phyloP scores from a whole-genome alignment of 176 grass and related monocot genomes.

The Oryza longistaminata region DNA sequence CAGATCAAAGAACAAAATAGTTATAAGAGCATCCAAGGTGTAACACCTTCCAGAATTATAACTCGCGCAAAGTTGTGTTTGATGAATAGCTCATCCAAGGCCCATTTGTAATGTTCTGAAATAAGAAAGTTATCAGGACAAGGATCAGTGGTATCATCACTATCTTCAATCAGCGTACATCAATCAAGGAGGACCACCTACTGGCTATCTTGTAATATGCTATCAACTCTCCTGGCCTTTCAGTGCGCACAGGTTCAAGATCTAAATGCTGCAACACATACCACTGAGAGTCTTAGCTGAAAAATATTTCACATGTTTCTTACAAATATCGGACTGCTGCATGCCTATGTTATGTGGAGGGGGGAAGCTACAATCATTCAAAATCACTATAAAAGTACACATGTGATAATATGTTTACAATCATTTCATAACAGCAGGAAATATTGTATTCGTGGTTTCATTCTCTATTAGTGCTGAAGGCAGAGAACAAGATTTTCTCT shows the following conservation, averaged over 20 bases:
- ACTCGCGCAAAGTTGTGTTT: slow-evolving; percentile 82
- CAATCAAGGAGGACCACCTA: slow-evolving; percentile 50
- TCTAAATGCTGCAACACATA: slow-evolving; percentile 77
- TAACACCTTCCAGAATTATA: slow-evolving; percentile 93
- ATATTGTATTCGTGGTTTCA: neutral
- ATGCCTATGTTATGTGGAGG: neutral
- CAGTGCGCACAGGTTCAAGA: slow-evolving; percentile 83
- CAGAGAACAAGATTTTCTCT: neutral
- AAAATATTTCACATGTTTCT: neutral
- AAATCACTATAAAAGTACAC: neutral
- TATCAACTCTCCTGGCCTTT: slow-evolving; percentile 85
- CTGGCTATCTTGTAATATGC: slow-evolving; percentile 99
- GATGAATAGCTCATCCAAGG: slow-evolving; percentile 86
- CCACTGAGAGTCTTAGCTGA: neutral
- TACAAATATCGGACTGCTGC: slow-evolving; percentile 10
- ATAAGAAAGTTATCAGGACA: slow-evolving; percentile 38
- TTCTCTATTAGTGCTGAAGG: neutral
- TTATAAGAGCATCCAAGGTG: slow-evolving; percentile 28
- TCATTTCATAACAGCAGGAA: neutral
- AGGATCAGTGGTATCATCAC: slow-evolving; percentile 28
- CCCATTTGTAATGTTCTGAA: slow-evolving; percentile 97
- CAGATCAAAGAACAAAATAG: slow-evolving; percentile 26
- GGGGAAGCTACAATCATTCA: neutral
- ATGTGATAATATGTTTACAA: neutral
- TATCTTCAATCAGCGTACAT: neutral